Base-by-base conservation (phyloP, 75 land plant genomes). In the Cupressus sempervirens region DNA sequence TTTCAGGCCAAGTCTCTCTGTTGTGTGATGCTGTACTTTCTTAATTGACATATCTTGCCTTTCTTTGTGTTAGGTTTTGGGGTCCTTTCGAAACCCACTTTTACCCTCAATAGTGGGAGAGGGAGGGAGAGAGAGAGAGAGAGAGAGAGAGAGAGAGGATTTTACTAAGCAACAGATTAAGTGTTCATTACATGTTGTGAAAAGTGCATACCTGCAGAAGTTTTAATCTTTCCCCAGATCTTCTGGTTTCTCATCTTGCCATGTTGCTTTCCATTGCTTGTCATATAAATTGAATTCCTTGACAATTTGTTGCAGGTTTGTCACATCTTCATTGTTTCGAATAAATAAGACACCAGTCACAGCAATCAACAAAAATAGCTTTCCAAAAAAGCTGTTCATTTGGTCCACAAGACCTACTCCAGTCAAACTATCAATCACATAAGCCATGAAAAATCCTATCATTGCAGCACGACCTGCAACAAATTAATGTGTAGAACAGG, bases 221-320 rank as follows among this genome's bases (percentile, higher is more conserved):
- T 72, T 30, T 45, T 84, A 84, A 4, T 87, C 82, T 18, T 89
- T 82, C 62, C 85, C 85, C 53, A 87, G 46, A 65, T 67, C 67
- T n/a, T 54, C 40, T 0, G 91, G 12, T 56, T 56, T 86, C n/a
- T 93, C 92, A 68, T 96, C 99, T 86, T 96, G 88, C 98, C 98
- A 98, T 20, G 99, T 93, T 73, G 99, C 99, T 91, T 91, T 93
- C 99, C 99, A 98, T 87, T 98, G 99, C 91, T 94, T 94, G 90
- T 98, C 99, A 70, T 96, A 96, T 86, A 98, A 93, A 4, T 95
- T 96, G 40, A 94, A 92, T 88, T 98, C 99, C 50, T 93, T 91
- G 6, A 89, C 45, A 12, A 96, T 87, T 80, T 92, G 91, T 85
- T 93, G 90, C 36, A 98, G 48, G 35, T 83, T 98, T 4, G 90